Conservation (phyloP, 1,284 basidiomycete genomes). For the Ceratobasidium sp. region DNA sequence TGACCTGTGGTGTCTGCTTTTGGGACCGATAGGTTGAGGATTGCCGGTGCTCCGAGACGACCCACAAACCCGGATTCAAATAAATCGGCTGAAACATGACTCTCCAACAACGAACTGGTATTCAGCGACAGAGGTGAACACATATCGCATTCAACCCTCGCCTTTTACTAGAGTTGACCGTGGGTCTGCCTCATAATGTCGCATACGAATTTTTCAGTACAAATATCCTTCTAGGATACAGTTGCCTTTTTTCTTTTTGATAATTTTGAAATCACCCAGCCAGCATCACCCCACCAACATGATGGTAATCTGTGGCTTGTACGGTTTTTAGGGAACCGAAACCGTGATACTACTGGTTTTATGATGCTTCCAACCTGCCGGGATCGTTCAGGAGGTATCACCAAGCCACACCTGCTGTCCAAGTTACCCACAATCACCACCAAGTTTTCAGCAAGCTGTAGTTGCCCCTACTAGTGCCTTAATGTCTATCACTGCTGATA, state of each 20-base stretch:
- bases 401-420: too few relatives aligned
- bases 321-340: neutral
- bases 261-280: neutral
- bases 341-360: too few relatives aligned
- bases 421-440: too few relatives aligned
- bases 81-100: conserved; percentile 4
- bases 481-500: too few relatives aligned
- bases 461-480: too few relatives aligned
- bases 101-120: neutral
- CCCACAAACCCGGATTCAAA: conserved; percentile 43
- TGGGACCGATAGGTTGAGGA: neutral
- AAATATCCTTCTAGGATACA: conserved; percentile 4
- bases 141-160: conserved; percentile 43
- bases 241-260: neutral
- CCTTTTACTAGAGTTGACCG: conserved; percentile 44
- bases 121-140: conserved; percentile 43
- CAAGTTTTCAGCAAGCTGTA: too few relatives aligned
- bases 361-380: too few relatives aligned
- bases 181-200: conserved; percentile 41
- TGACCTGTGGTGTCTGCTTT: too few relatives aligned
- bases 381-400: too few relatives aligned
- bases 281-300: too few relatives aligned
- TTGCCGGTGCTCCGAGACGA: neutral
- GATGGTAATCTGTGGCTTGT: neutral
- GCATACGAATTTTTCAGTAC: conserved; percentile 41